A percentile compares a stretch with the other conserved stretches of the same genome.
Conservation (phyloP, 768 basidiomycete genomes). For the Amylocystis lapponica region DNA sequence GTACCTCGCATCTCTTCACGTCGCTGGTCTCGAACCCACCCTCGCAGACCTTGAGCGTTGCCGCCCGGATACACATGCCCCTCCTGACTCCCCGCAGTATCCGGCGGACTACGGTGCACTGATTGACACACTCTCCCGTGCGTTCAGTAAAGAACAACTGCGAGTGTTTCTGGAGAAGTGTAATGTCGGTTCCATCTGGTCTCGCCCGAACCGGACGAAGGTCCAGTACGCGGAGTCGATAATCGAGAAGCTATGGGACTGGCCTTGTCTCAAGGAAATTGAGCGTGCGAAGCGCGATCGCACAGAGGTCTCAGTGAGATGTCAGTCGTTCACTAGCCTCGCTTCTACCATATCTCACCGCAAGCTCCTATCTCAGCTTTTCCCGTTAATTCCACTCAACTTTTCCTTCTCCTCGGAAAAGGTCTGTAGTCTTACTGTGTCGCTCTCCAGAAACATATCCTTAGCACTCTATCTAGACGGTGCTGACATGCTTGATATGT, state of each 20-base stretch:
- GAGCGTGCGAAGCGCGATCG: conserved; percentile 43
- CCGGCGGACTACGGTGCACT: conserved; percentile 47
- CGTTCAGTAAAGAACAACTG: conserved; percentile 62
- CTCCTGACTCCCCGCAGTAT: conserved; percentile 41
- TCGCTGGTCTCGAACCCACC: conserved; percentile 41
- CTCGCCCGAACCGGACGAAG: conserved; percentile 16
- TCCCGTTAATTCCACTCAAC: conserved; percentile 48
- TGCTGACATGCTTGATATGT: conserved; percentile 50
- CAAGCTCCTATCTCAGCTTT: conserved; percentile 36
- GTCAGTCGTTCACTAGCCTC: conserved; percentile 29
- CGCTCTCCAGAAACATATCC: background rate
- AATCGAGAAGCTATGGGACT: conserved; percentile 62
- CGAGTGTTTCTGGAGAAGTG: conserved; percentile 47
- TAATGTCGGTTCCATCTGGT: conserved; percentile 25
- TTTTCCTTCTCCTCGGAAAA: conserved; percentile 70
- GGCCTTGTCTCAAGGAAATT: conserved; percentile 54
- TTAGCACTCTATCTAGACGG: conserved; percentile 46
- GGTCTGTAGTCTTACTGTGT: conserved; percentile 32
- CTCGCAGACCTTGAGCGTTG: conserved; percentile 58
- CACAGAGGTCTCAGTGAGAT: conserved; percentile 40
- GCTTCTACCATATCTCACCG: conserved; percentile 1
- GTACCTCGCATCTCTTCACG: conserved; percentile 50
- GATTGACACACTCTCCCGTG: conserved; percentile 46
- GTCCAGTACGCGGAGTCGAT: conserved; percentile 31
- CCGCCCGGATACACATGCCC: conserved; percentile 37